These are phyloP conservation scores for Aeminium ludgeri DNA, from an alignment of 495 filamentous ascomycete species.

Conservation along the genomic window DNA sequence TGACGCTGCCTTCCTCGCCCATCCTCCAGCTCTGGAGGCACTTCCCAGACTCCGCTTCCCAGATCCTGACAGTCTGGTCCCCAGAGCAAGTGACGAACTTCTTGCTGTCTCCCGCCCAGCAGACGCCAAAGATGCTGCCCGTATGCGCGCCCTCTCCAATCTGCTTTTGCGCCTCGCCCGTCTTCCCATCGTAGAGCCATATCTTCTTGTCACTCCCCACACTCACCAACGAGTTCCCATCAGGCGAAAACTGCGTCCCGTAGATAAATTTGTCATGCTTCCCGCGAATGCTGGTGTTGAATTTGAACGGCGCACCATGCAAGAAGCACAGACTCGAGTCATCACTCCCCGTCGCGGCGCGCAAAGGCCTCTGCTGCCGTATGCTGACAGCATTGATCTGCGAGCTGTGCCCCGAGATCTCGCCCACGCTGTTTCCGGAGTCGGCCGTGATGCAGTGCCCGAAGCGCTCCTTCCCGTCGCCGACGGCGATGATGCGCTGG, in stretches of 20 bases:
- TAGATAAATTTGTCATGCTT: slow-evolving; percentile 80
- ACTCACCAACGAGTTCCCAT: slow-evolving; percentile 66
- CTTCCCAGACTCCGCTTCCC: slow-evolving; percentile 71
- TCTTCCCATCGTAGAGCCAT: slow-evolving; percentile 89
- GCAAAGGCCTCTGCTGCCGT: slow-evolving; percentile 70
- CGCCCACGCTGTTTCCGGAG: slow-evolving; percentile 86
- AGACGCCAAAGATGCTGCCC: slow-evolving; percentile 81
- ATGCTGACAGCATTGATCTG: slow-evolving; percentile 84
- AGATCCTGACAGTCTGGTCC: slow-evolving; percentile 78
- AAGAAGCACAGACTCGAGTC: slow-evolving; percentile 81
- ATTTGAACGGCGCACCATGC: slow-evolving; percentile 89
- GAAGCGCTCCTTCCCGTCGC: slow-evolving; percentile 82
- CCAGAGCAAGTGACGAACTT: slow-evolving; percentile 81
- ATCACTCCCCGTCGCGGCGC: slow-evolving; percentile 80
- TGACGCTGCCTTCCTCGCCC: slow-evolving; percentile 61
- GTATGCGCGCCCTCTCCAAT: slow-evolving; percentile 75
- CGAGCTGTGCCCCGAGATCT: slow-evolving; percentile 78
- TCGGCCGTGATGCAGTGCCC: slow-evolving; percentile 92
- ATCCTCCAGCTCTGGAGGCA: slow-evolving; percentile 67
- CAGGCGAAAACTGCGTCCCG: slow-evolving; percentile 77
- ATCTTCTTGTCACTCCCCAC: slow-evolving; percentile 81
- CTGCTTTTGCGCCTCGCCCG: slow-evolving; percentile 59
- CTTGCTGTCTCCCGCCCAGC: slow-evolving; percentile 80
- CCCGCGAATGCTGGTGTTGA: slow-evolving; percentile 55
- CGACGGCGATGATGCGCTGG: slow-evolving; percentile 89